Evolutionary conservation across 176 grass and related monocot genomes (phyloP).

Genomic region (Typha latifolia): DNA sequence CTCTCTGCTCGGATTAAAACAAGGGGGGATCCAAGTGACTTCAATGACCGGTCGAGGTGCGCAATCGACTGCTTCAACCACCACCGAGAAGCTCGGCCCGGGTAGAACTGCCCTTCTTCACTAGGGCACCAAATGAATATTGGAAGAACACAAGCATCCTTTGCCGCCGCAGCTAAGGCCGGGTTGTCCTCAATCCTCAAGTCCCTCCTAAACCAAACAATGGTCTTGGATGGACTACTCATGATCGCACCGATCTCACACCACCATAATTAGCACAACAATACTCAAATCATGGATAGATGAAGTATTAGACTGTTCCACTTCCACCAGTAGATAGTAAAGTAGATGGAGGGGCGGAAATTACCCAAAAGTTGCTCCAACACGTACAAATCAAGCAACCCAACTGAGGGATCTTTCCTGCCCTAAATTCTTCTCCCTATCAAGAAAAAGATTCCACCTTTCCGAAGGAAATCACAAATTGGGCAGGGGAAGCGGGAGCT

Average conservation of each 20-base stretch:
- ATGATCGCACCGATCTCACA: slow-evolving; percentile 15
- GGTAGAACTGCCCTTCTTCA: slow-evolving; percentile 70
- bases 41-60: slow-evolving; percentile 50
- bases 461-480: no score
- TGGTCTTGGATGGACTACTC: slow-evolving; percentile 42
- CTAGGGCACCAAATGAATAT: slow-evolving; percentile 81
- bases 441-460: no score
- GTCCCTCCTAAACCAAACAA: slow-evolving; percentile 94
- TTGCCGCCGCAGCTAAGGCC: slow-evolving; percentile 47
- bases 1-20: slow-evolving; percentile 59
- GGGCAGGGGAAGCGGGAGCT: no score
- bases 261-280: no score
- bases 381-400: no score
- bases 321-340: no score
- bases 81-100: slow-evolving; percentile 78
- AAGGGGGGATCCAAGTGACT: slow-evolving; percentile 58
- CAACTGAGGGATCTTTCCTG: no score
- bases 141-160: slow-evolving; percentile 52
- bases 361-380: no score
- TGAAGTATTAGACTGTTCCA: no score
- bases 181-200: slow-evolving; percentile 90
- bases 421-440: no score
- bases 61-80: slow-evolving; percentile 83
- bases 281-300: no score
- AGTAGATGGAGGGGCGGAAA: no score